Evolutionary conservation across 1,139 yeast genomes (phyloP).

Genomic region (Lodderomyces pseudojiufengensis): DNA sequence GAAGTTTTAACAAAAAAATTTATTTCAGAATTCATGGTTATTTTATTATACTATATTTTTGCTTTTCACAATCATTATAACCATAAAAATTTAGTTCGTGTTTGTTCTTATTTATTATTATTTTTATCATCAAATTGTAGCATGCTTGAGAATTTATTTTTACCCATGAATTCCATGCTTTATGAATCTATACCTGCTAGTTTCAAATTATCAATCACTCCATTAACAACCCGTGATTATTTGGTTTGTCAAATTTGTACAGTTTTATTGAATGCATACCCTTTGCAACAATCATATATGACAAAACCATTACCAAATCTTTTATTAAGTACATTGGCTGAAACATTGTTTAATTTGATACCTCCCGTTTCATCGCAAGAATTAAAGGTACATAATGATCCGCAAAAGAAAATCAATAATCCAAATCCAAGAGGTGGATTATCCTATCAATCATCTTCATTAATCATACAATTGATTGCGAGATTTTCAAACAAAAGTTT

Average conservation of each 20-base stretch:
- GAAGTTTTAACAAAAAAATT: slow-evolving; percentile 44
- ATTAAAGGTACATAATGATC: slow-evolving; percentile 19
- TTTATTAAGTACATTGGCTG: slow-evolving; percentile 39
- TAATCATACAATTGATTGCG: slow-evolving; percentile 52
- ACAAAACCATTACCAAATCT: slow-evolving; percentile 9
- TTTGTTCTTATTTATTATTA: slow-evolving; percentile 58
- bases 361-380: slow-evolving; percentile 35
- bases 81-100: slow-evolving; percentile 50
- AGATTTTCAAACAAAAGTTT: slow-evolving; percentile 42
- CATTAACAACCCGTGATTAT: slow-evolving; percentile 60
- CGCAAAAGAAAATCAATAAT: slow-evolving; percentile 27
- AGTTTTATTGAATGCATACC: slow-evolving; percentile 10
- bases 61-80: slow-evolving; percentile 30
- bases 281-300: slow-evolving; percentile 2
- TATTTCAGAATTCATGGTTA: slow-evolving; percentile 52
- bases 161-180: slow-evolving; percentile 35
- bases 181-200: slow-evolving; percentile 47
- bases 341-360: slow-evolving; percentile 56
- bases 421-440: slow-evolving; percentile 43
- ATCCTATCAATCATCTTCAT: slow-evolving; percentile 57
- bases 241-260: slow-evolving; percentile 49
- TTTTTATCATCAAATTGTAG: slow-evolving; percentile 53
- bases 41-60: slow-evolving; percentile 55
- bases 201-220: slow-evolving; percentile 35
- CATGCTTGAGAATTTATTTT: slow-evolving; percentile 34